A percentile compares a stretch with the other conserved stretches of the same genome.
These are phyloP conservation scores for Dictyophora rubrovolvata DNA, from an alignment of 768 basidiomycete species.

Conservation along the genomic window DNA sequence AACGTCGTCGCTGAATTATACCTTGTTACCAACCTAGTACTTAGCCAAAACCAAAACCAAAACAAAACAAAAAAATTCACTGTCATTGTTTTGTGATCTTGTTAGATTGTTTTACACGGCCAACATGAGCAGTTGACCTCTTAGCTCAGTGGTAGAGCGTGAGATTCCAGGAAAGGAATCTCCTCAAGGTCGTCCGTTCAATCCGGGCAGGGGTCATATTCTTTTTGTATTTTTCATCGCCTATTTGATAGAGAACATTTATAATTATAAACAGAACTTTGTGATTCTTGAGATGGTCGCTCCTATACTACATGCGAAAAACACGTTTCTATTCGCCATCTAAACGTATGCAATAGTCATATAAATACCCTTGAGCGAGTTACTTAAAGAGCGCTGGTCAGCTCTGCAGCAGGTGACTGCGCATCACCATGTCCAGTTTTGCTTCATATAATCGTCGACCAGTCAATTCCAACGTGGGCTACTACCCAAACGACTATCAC, in stretches of 20 bases:
- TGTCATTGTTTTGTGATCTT: too few species aligned
- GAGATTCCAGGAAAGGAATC: constrained; percentile 8
- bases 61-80: too few species aligned
- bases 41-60: too few species aligned
- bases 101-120: not conserved
- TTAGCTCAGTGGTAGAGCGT: constrained; percentile 13
- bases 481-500: not conserved
- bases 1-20: constrained; percentile 49
- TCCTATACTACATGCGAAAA: not conserved
- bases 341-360: not conserved
- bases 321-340: not conserved
- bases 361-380: not conserved
- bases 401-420: not conserved
- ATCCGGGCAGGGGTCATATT: constrained; percentile 12
- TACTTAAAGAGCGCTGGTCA: too few species aligned
- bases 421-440: constrained; percentile 2
- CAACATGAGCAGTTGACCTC: not conserved
- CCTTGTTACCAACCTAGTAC: not conserved
- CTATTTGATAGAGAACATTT: not conserved
- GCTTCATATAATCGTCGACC: not conserved
- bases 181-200: constrained; percentile 13
- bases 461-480: constrained; percentile 4
- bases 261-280: not conserved
- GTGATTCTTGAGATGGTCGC: not conserved
- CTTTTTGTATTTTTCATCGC: not conserved